These are phyloP conservation scores for Dissophora globulifera DNA, from an alignment of 192 early-diverging fungal species.

Conservation along the genomic window DNA sequence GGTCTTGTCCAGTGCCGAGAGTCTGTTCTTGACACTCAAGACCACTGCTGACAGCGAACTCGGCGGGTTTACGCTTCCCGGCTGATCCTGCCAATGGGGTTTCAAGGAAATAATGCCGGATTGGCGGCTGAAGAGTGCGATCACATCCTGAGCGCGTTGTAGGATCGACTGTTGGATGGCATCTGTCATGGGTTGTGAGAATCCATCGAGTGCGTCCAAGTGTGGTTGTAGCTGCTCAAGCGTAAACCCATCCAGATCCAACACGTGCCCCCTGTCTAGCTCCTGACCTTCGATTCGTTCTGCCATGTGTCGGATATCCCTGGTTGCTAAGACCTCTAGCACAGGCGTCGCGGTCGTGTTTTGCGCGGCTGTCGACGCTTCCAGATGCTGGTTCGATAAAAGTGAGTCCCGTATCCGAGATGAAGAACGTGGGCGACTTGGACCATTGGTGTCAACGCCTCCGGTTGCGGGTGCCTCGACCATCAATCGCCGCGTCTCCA, in stretches of 20 bases:
- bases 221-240: constrained; percentile 28
- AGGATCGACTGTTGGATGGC: constrained; percentile 27
- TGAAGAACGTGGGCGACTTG: too few species aligned
- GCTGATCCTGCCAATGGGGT: too few species aligned
- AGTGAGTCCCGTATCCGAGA: too few species aligned
- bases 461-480: not conserved
- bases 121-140: not conserved
- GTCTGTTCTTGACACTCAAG: not conserved
- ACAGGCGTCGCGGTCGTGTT: too few species aligned
- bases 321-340: not conserved
- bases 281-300: not conserved
- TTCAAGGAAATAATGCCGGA: not conserved
- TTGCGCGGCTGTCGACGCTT: too few species aligned
- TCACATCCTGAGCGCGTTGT: constrained; percentile 3
- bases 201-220: constrained; percentile 15
- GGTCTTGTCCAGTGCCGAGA: not conserved
- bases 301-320: not conserved
- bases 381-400: too few species aligned
- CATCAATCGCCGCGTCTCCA: constrained; percentile 18
- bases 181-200: constrained; percentile 1
- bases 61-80: too few species aligned
- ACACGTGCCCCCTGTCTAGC: not conserved
- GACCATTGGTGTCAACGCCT: not conserved
- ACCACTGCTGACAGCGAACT: constrained; percentile 10
- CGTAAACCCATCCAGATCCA: constrained; percentile 20